Conservation (phyloP, 208 protist species). For the Phytomonas sp. region DNA sequence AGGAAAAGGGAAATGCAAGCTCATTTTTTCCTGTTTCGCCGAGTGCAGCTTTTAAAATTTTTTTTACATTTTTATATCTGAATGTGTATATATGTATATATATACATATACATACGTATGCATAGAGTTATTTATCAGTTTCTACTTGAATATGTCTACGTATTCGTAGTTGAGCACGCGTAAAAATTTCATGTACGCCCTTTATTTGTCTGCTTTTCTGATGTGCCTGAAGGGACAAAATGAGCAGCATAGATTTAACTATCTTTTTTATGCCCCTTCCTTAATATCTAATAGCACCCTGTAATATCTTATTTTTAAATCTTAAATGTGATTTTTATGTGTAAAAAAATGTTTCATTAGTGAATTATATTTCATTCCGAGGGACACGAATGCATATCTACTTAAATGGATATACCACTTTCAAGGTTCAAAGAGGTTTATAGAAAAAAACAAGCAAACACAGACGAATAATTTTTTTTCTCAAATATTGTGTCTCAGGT, state of each 20-base stretch:
- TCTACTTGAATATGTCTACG: not conserved
- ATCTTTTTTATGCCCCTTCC: not conserved
- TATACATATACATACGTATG: not conserved
- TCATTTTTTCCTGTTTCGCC: not conserved
- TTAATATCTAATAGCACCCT: not conserved
- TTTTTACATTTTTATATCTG: not conserved
- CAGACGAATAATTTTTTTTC: not conserved
- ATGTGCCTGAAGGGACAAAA: not conserved
- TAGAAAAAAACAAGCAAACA: not conserved
- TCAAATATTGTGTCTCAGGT: constrained; percentile 8
- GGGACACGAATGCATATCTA: not conserved
- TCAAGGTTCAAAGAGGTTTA: not conserved
- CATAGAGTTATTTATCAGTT: not conserved
- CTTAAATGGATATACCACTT: not conserved
- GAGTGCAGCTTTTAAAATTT: not conserved
- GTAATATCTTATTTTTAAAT: constrained; percentile 9
- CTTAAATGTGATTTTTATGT: not conserved
- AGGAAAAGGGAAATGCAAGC: not conserved
- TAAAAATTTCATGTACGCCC: not conserved
- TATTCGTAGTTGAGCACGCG: not conserved
- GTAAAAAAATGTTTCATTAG: not conserved
- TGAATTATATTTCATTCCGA: not conserved
- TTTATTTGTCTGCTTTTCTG: not conserved
- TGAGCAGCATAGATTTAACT: not conserved
- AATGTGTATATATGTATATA: not conserved